Conservation (phyloP, 2,329 filamentous ascomycete genomes). For the Hypoxylon sp. region DNA sequence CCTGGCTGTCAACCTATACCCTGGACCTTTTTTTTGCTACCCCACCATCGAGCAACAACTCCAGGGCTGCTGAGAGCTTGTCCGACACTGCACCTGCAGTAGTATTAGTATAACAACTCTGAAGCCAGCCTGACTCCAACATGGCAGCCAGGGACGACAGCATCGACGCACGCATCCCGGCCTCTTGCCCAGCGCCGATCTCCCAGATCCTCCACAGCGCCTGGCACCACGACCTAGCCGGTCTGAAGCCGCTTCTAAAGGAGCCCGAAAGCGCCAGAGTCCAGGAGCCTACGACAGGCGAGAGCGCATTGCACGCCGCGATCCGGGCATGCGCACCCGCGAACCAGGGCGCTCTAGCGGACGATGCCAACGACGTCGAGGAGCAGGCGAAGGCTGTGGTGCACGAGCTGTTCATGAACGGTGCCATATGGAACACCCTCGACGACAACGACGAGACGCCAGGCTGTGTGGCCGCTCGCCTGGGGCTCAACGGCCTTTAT, state of each 20-base stretch:
- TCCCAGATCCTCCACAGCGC: conserved; percentile 66
- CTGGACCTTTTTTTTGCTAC: conserved; percentile 34
- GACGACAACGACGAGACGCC: conserved; percentile 90
- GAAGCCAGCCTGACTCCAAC: not conserved
- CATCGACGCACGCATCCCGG: conserved; percentile 65
- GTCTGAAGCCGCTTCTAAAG: conserved; percentile 77
- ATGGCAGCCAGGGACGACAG: conserved; percentile 58
- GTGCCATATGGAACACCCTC: conserved; percentile 97
- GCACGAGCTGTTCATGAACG: conserved; percentile 82
- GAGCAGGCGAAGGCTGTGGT: conserved; percentile 76
- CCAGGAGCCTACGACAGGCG: conserved; percentile 86
- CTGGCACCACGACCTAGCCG: conserved; percentile 71
- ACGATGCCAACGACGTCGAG: conserved; percentile 58
- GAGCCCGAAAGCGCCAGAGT: conserved; percentile 75
- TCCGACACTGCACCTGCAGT: not conserved
- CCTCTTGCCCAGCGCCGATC: conserved; percentile 63
- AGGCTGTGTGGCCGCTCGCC: conserved; percentile 81
- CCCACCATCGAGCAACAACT: conserved; percentile 24
- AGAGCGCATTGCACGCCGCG: conserved; percentile 89
- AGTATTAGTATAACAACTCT: not conserved
- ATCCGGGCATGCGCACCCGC: conserved; percentile 78
- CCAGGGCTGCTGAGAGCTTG: conserved; percentile 8
- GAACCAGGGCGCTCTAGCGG: conserved; percentile 27
- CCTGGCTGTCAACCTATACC: conserved; percentile 11
- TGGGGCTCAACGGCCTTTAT: conserved; percentile 80